Percentiles rank a stretch among this genome's conserved stretches.
Evolutionary conservation across 805 yeast genomes (phyloP).

Genomic region (Candida adriatica): DNA sequence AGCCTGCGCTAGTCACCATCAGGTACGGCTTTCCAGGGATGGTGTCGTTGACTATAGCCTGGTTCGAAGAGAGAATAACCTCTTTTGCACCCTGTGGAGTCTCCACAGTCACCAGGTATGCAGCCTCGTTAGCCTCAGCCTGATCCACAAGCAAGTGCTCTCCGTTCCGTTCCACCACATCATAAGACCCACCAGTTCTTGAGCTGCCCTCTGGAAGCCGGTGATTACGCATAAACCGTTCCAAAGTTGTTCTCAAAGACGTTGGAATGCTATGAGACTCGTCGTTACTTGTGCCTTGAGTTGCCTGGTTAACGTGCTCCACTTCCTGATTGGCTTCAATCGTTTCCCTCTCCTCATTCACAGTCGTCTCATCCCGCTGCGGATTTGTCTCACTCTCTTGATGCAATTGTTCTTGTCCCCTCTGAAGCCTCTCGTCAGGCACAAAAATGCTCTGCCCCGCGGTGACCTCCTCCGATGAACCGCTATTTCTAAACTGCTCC

Average conservation of each 20-base stretch:
- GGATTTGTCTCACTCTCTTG: slow-evolving; percentile 1
- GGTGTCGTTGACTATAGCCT: slow-evolving; percentile 20
- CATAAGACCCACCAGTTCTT: slow-evolving; percentile 14
- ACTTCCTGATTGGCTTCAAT: not conserved
- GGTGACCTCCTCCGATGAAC: slow-evolving; percentile 6
- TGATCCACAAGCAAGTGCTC: slow-evolving; percentile 19
- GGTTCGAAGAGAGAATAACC: slow-evolving; percentile 20
- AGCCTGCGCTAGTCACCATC: slow-evolving; percentile 24
- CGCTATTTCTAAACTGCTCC: slow-evolving; percentile 13
- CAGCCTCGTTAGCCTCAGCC: slow-evolving; percentile 4
- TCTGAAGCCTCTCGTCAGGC: slow-evolving; percentile 2
- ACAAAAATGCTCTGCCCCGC: slow-evolving; percentile 8
- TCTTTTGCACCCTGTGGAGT: slow-evolving; percentile 9
- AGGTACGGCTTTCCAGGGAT: slow-evolving; percentile 20
- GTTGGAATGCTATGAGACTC: not conserved
- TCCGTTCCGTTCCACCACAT: slow-evolving; percentile 13
- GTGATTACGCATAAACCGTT: slow-evolving; percentile 3
- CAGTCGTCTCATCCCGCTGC: not conserved
- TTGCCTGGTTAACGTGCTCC: not conserved
- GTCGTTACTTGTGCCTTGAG: not conserved
- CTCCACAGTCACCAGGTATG: slow-evolving; percentile 12
- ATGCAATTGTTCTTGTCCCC: not conserved
- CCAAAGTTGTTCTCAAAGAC: slow-evolving; percentile 2
- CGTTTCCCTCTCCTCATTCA: not conserved
- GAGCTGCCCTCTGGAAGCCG: slow-evolving; percentile 11